Evolutionary conservation across 2,329 filamentous ascomycete species (phyloP).

Genomic region (Pyricularia grisea): DNA sequence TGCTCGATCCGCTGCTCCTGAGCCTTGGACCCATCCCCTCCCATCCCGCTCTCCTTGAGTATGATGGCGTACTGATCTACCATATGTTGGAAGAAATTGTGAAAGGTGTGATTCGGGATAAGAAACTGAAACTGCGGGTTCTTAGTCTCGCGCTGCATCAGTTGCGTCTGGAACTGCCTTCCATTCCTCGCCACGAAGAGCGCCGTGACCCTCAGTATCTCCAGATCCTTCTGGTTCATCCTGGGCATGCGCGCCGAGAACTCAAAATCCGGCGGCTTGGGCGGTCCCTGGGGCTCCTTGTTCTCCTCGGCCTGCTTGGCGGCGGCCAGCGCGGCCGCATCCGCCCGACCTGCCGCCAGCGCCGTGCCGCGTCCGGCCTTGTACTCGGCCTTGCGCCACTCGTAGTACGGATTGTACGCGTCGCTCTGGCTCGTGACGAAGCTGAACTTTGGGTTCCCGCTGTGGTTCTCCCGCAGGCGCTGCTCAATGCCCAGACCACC

Average conservation of each 20-base stretch:
- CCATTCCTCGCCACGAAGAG: slow-evolving; percentile 91
- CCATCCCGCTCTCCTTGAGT: slow-evolving; percentile 56
- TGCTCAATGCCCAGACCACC: slow-evolving; percentile 66
- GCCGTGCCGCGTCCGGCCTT: slow-evolving; percentile 72
- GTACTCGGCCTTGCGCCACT: slow-evolving; percentile 84
- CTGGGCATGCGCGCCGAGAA: slow-evolving; percentile 97
- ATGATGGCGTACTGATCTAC: slow-evolving; percentile 90
- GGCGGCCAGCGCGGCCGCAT: slow-evolving; percentile 46
- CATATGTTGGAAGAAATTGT: slow-evolving; percentile 88
- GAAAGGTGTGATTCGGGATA: slow-evolving; percentile 87
- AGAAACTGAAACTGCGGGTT: slow-evolving; percentile 97
- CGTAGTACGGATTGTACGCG: slow-evolving; percentile 79
- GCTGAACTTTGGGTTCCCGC: slow-evolving; percentile 79
- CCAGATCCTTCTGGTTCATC: slow-evolving; percentile 88
- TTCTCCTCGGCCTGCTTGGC: slow-evolving; percentile 35
- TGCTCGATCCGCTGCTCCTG: slow-evolving; percentile 65
- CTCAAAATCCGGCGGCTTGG: slow-evolving; percentile 75
- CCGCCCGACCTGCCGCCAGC: slow-evolving; percentile 64
- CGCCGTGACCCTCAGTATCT: slow-evolving; percentile 67
- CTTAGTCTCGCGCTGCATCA: slow-evolving; percentile 79
- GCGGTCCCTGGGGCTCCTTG: slow-evolving; percentile 66
- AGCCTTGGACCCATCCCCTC: slow-evolving; percentile 56
- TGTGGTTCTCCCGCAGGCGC: slow-evolving; percentile 76
- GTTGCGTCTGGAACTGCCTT: slow-evolving; percentile 78
- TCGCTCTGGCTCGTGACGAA: slow-evolving; percentile 77